Percentiles rank a stretch among this genome's conserved stretches.
Evolutionary conservation across 2,329 filamentous ascomycete genomes (phyloP).

Genomic region (Huntiella bhutanensis): DNA sequence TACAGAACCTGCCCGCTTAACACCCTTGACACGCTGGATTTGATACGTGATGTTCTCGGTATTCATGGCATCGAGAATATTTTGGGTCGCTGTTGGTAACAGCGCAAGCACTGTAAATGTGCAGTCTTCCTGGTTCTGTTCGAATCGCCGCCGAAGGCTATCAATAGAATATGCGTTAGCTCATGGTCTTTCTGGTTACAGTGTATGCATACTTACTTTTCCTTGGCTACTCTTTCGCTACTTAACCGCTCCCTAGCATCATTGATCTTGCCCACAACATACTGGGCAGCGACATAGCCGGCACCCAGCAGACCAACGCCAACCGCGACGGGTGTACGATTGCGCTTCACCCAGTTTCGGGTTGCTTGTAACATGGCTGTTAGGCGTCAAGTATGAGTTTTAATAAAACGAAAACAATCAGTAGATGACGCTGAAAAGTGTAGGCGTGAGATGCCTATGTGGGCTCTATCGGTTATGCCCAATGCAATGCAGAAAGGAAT

Average conservation of each 20-base stretch:
- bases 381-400: no score
- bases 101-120: constrained; percentile 95
- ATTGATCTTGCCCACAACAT: constrained; percentile 76
- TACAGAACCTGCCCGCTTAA: constrained; percentile 39
- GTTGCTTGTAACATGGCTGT: constrained; percentile 46
- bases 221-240: constrained; percentile 84
- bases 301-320: constrained; percentile 74
- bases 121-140: constrained; percentile 98
- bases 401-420: no score
- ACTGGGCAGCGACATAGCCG: constrained; percentile 82
- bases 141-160: constrained; percentile 84
- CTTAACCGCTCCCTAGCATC: constrained; percentile 93
- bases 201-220: constrained; percentile 51
- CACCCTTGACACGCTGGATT: constrained; percentile 74
- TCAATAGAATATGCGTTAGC: background rate
- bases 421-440: no score
- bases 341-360: constrained; percentile 80
- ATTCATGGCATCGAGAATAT: constrained; percentile 70
- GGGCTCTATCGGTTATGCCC: background rate
- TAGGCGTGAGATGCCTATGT: no score
- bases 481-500: background rate
- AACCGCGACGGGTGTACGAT: constrained; percentile 75
- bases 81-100: constrained; percentile 75
- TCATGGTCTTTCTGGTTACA: background rate
- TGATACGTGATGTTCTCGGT: constrained; percentile 88